A percentile compares a stretch with the other conserved stretches of the same genome.
Evolutionary conservation across 345 rosid genomes (phyloP).

Genomic region (Garcia nutans): DNA sequence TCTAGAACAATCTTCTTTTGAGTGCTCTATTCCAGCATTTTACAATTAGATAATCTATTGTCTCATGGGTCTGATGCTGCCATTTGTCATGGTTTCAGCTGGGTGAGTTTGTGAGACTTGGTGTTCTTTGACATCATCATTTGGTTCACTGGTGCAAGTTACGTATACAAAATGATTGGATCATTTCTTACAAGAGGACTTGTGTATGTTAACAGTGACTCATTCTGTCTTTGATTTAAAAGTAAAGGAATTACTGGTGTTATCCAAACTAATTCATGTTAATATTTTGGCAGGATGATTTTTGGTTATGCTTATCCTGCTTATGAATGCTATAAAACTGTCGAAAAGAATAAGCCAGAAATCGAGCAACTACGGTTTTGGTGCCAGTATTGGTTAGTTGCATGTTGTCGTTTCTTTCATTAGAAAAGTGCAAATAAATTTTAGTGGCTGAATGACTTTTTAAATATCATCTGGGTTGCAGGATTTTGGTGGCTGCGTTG

Average conservation of each 20-base stretch:
- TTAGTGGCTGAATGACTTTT: neutral
- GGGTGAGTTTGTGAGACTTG: conserved; percentile 6
- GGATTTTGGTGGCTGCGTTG: conserved; percentile 65
- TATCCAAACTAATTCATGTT: neutral
- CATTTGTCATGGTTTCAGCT: neutral
- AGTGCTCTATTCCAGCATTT: neutral
- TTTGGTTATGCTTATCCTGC: conserved; percentile 68
- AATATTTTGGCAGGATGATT: conserved; percentile 39
- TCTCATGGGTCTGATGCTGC: neutral
- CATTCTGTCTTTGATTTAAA: neutral
- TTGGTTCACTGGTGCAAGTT: neutral
- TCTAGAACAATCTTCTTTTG: neutral
- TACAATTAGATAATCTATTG: neutral
- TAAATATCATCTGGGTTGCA: conserved; percentile 23
- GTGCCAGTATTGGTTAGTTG: conserved; percentile 59
- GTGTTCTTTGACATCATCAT: neutral
- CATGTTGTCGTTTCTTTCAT: neutral
- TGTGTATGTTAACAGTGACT: conserved; percentile 23
- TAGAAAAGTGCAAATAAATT: neutral
- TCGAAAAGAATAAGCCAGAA: conserved; percentile 56
- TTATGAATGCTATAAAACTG: conserved; percentile 63
- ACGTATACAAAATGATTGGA: conserved; percentile 35
- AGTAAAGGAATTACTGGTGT: neutral
- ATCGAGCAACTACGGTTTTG: conserved; percentile 62
- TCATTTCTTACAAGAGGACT: conserved; percentile 42